Conservation (phyloP, 345 rosid genomes). For the Populus euphratica region DNA sequence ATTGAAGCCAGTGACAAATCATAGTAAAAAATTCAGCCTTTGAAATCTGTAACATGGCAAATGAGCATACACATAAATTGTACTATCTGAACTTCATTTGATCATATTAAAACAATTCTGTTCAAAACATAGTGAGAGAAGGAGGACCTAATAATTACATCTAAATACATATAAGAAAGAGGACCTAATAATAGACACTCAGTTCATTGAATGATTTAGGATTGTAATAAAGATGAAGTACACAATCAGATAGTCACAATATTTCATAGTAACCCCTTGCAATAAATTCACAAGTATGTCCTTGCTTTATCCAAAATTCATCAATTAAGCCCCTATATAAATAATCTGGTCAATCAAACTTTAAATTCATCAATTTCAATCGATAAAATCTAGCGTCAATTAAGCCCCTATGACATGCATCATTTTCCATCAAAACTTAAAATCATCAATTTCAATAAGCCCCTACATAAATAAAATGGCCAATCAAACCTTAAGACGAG, state of each 20-base stretch:
- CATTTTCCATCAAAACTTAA: too few relatives aligned
- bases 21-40: background rate
- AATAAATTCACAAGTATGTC: background rate
- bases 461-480: background rate
- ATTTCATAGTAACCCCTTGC: background rate
- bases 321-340: background rate
- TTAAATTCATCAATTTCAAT: background rate
- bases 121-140: background rate
- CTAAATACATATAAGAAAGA: background rate
- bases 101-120: background rate
- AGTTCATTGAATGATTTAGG: too few relatives aligned
- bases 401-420: background rate
- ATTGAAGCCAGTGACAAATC: conserved; percentile 20
- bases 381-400: background rate
- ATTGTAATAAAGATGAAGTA: background rate
- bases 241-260: background rate
- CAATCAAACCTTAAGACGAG: too few relatives aligned
- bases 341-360: background rate
- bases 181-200: background rate
- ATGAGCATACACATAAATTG: conserved; percentile 7
- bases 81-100: background rate
- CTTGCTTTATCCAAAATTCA: background rate
- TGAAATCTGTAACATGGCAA: background rate
- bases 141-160: background rate
- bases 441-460: background rate